Conservation (phyloP, 148 eudicot genomes). For the Chenopodium formosanum region DNA sequence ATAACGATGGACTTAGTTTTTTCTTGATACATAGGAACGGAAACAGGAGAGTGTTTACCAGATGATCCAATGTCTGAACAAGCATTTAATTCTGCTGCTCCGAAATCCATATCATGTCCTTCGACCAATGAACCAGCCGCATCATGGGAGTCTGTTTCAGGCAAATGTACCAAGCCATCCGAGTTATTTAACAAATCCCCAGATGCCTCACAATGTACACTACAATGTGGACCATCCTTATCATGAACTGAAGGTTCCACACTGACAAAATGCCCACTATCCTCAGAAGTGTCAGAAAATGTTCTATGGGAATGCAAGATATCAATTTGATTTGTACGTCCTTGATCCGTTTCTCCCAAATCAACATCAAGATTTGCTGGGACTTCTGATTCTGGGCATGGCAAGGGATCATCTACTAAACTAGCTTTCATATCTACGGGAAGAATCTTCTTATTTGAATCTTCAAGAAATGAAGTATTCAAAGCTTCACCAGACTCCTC, state of each 20-base stretch:
- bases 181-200: conserved; percentile 14
- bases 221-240: conserved; percentile 30
- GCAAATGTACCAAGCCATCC: conserved; percentile 28
- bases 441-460: conserved; percentile 11
- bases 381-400: conserved; percentile 22
- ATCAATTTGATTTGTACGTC: conserved; percentile 21
- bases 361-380: conserved; percentile 21
- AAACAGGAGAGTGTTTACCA: not conserved
- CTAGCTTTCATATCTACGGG: conserved; percentile 34
- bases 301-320: conserved; percentile 14
- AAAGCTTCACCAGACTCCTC: conserved; percentile 32
- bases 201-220: conserved; percentile 26
- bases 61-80: conserved; percentile 10
- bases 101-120: conserved; percentile 20
- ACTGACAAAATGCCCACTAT: conserved; percentile 26
- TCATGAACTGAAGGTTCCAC: conserved; percentile 29
- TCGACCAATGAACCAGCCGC: conserved; percentile 27
- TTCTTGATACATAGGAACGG: not conserved
- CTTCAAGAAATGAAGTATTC: conserved; percentile 29
- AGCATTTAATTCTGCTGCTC: conserved; percentile 26
- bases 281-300: conserved; percentile 20
- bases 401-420: conserved; percentile 28
- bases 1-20: conserved; percentile 19
- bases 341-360: conserved; percentile 19
- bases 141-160: conserved; percentile 27